A percentile compares a stretch with the other conserved stretches of the same genome.
Conservation (phyloP, 441 rosid species). For the Rhodomyrtus psidioides region DNA sequence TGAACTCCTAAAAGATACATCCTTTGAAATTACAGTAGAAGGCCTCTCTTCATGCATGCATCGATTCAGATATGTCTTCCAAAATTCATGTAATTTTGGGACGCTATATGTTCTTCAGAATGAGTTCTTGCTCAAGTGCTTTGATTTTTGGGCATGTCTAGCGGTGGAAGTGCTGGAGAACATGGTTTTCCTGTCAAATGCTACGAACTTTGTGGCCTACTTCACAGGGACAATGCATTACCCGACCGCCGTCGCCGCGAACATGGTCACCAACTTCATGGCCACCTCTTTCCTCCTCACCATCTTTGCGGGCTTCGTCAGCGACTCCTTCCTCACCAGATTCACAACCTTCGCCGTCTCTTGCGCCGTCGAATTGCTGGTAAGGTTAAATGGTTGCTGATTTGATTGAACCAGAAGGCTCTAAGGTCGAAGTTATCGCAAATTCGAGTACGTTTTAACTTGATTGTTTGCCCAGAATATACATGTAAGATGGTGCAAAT, state of each 20-base stretch:
- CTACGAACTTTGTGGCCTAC: slow-evolving; percentile 38
- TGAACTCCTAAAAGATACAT: not conserved
- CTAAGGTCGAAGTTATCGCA: not conserved
- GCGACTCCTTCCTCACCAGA: slow-evolving; percentile 46
- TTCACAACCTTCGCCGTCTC: slow-evolving; percentile 34
- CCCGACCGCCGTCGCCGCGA: slow-evolving; percentile 41
- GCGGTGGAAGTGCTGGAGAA: slow-evolving; percentile 58
- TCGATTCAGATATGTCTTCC: not conserved
- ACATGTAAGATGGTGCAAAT: not conserved
- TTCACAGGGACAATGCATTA: slow-evolving; percentile 44
- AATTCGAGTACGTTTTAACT: not conserved
- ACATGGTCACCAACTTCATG: slow-evolving; percentile 54
- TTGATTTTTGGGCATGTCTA: not conserved
- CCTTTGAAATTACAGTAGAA: not conserved
- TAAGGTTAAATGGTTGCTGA: not conserved
- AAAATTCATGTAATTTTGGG: not conserved
- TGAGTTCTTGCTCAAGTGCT: not conserved
- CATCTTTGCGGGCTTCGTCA: slow-evolving; percentile 43
- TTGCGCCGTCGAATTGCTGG: slow-evolving; percentile 33
- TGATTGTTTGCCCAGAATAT: not conserved
- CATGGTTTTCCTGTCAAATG: slow-evolving; percentile 46
- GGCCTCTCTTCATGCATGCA: not conserved
- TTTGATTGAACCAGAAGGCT: not conserved
- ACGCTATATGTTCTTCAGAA: not conserved
- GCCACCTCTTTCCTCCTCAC: slow-evolving; percentile 57